Conservation (phyloP, 768 basidiomycete species). For the Gelatoporia subvermispora region DNA sequence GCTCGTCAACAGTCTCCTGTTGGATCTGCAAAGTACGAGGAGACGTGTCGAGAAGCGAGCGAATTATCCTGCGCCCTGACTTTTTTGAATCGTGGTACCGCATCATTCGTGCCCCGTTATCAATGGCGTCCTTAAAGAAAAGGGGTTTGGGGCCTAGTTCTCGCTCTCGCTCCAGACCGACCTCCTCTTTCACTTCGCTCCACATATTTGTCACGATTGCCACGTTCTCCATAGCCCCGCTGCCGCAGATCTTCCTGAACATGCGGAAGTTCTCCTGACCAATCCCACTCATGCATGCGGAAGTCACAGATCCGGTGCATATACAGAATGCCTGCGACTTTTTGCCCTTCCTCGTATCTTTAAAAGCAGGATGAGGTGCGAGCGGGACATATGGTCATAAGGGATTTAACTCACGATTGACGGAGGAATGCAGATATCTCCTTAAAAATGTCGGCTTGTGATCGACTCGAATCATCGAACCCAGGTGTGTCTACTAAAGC, state of each 20-base stretch:
- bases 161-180: conserved; percentile 3
- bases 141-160: not conserved
- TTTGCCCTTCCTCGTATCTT: conserved; percentile 9
- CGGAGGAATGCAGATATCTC: conserved; percentile 5
- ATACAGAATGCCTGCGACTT: conserved; percentile 30
- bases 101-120: not conserved
- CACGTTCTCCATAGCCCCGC: conserved; percentile 22
- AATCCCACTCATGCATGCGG: conserved; percentile 29
- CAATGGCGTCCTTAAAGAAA: conserved; percentile 2
- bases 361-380: not conserved
- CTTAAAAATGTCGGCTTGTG: conserved; percentile 13
- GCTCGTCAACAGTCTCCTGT: conserved; percentile 10
- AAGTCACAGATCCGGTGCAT: conserved; percentile 31
- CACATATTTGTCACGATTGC: conserved; percentile 36
- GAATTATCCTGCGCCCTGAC: conserved; percentile 5
- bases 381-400: not conserved
- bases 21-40: conserved; percentile 9
- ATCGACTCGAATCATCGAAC: conserved; percentile 19
- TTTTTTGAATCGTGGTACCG: not conserved
- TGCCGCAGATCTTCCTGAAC: conserved; percentile 33
- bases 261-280: conserved; percentile 26
- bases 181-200: conserved; percentile 16
- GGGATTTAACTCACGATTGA: not conserved
- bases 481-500: conserved; percentile 19
- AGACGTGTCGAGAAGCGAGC: not conserved